Conservation (phyloP, 192 early-diverging fungal genomes). For the Coemansia sp. region DNA sequence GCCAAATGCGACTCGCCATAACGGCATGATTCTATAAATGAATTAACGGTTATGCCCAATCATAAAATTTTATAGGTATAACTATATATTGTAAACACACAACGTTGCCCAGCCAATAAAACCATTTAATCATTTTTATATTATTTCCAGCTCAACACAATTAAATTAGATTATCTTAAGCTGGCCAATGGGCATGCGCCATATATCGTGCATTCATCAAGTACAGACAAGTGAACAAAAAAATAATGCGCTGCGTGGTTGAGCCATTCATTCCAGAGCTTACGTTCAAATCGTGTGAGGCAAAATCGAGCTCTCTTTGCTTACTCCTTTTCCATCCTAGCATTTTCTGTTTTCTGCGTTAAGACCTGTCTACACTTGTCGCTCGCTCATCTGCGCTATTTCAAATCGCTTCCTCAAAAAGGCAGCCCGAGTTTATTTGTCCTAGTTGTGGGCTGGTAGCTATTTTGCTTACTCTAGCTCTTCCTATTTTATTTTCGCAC, state of each 20-base stretch:
- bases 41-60: no score
- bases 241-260: background rate
- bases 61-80: no score
- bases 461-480: background rate
- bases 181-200: background rate
- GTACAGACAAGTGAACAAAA: background rate
- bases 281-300: background rate
- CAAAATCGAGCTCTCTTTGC: background rate
- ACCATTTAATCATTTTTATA: background rate
- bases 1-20: no score
- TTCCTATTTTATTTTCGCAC: conserved; percentile 6
- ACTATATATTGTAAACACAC: no score
- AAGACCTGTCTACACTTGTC: background rate
- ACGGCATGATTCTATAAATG: no score
- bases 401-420: background rate
- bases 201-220: background rate
- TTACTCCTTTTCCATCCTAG: background rate
- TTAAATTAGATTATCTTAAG: background rate
- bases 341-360: background rate
- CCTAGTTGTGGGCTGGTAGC: background rate
- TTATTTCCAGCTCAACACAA: background rate
- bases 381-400: background rate
- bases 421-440: background rate
- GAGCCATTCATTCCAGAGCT: background rate
- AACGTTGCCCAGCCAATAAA: background rate